A percentile compares a stretch with the other conserved stretches of the same genome.
These are phyloP conservation scores for Setaria viridis DNA, from an alignment of 202 grass and related monocot species.

Conservation along the genomic window DNA sequence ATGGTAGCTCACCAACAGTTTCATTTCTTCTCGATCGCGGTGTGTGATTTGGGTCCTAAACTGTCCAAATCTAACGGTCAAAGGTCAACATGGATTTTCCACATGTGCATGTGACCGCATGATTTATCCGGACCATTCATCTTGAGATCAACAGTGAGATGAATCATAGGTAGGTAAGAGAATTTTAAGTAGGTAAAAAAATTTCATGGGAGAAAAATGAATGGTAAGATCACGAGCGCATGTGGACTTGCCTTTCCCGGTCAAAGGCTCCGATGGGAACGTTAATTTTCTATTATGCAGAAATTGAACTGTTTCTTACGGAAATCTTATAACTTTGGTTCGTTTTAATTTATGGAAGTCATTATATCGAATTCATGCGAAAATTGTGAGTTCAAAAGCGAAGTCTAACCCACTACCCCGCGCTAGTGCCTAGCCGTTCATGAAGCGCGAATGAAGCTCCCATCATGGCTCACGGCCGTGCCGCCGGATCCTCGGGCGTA, in stretches of 20 bases:
- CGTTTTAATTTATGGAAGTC: background rate
- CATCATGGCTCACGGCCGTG: slow-evolving; percentile 56
- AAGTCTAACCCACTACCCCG: background rate
- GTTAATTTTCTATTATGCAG: background rate
- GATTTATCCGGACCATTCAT: too few relatives aligned
- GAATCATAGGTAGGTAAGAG: too few relatives aligned
- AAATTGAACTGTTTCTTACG: background rate
- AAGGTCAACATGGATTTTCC: too few relatives aligned
- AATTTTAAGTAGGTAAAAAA: too few relatives aligned
- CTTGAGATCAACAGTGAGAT: too few relatives aligned
- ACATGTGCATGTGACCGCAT: too few relatives aligned
- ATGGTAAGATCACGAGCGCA: too few relatives aligned
- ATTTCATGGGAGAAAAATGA: too few relatives aligned
- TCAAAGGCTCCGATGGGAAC: background rate
- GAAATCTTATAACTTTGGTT: background rate
- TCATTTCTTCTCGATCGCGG: background rate
- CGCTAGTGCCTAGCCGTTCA: background rate
- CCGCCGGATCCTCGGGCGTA: slow-evolving; percentile 55
- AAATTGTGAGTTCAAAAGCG: slow-evolving; percentile 4
- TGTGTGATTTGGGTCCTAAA: background rate
- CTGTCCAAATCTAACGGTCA: background rate
- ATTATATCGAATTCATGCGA: background rate
- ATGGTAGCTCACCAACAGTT: background rate
- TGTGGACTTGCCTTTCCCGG: too few relatives aligned
- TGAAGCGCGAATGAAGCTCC: slow-evolving; percentile 50